Evolutionary conservation across 352 stramenopile genomes (phyloP).

Genomic region (Albugo candida): DNA sequence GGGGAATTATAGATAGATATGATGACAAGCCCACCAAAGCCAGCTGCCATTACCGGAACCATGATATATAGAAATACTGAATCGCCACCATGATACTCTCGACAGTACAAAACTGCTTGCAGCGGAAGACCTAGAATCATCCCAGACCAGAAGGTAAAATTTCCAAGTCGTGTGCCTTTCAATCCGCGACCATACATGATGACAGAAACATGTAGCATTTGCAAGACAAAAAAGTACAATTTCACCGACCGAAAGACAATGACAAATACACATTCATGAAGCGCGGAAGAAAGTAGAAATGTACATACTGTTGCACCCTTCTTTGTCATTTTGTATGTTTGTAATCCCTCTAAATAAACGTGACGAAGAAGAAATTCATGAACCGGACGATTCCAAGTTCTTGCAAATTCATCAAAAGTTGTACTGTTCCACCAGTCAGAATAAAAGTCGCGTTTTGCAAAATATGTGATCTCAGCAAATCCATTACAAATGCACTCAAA

Average conservation of each 20-base stretch:
- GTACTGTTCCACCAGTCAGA: conserved; percentile 95
- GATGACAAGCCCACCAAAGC: conserved; percentile 16
- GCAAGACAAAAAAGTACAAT: conserved; percentile 85
- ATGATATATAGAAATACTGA: conserved; percentile 64
- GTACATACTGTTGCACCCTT: conserved; percentile 67
- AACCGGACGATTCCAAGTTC: conserved; percentile 95
- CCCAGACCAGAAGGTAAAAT: conserved; percentile 60
- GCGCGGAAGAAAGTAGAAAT: conserved; percentile 88
- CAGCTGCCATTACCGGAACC: conserved; percentile 49
- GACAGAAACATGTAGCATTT: conserved; percentile 89
- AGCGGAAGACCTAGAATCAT: conserved; percentile 58
- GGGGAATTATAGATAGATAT: not conserved
- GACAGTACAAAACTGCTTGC: conserved; percentile 62
- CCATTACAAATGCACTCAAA: conserved; percentile 95
- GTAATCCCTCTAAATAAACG: conserved; percentile 61
- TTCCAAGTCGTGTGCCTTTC: conserved; percentile 51
- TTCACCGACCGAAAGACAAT: conserved; percentile 88
- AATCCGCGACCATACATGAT: conserved; percentile 63
- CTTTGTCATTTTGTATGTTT: conserved; percentile 48
- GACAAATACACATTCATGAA: conserved; percentile 91
- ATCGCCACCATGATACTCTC: conserved; percentile 57
- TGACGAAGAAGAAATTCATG: conserved; percentile 87
- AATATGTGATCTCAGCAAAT: conserved; percentile 83
- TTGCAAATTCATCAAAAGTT: conserved; percentile 77
- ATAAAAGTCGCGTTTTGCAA: conserved; percentile 88